Base-by-base conservation (phyloP, 352 stramenopile species). In the Pythium brachiatum region DNA sequence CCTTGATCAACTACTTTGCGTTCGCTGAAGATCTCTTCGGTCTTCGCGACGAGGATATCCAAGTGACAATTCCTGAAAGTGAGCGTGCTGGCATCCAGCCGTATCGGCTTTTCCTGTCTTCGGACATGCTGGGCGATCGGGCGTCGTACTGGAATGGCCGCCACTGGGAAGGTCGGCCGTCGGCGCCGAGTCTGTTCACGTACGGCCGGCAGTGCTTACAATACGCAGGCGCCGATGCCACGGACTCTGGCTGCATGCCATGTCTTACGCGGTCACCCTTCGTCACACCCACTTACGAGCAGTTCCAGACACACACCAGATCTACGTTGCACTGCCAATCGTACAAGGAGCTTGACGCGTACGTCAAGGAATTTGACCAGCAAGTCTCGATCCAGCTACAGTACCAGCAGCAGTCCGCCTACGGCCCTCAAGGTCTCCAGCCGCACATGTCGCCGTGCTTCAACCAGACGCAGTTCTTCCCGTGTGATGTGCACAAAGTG, bases 91-190 rank as follows among this genome's bases (percentile, higher is more conserved):
- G 65, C 3, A 61, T 60, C 20, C 59, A 72, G 26, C 69, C 79
- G 0, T 92, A 88, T 51, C 76, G 81, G 1, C 60, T 78, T 8
- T 81, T 83, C 27, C 60, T 90, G 18, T 83, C 76, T 2, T 55
- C 81, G 0, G 39, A 51, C 1, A 72, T 58, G 34, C 66, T 92
- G n/a, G 48, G 62, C 5, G 73, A 90, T 47, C 75, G 82, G 3
- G 81, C 81, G 0, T 90, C 79, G 21, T 94, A 90, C 59, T 94
- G 86, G 86, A 94, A 94, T 60, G 86, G 86, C 0, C 76, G 79
- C 1, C 60, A 83, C 53, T 92, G 86, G 86, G 86, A 94, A 79
- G 83, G 77, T 20, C 79, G 83, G 2, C 79, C 75, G 5, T 85
- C 81, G 0, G 81, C 83, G 1, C 80, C 86, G 0, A 27, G 77